Evolutionary conservation across 2,329 filamentous ascomycete genomes (phyloP), one percentile per base, ranked within the genome.

Genomic region (Arthroderma sp.): DNA sequence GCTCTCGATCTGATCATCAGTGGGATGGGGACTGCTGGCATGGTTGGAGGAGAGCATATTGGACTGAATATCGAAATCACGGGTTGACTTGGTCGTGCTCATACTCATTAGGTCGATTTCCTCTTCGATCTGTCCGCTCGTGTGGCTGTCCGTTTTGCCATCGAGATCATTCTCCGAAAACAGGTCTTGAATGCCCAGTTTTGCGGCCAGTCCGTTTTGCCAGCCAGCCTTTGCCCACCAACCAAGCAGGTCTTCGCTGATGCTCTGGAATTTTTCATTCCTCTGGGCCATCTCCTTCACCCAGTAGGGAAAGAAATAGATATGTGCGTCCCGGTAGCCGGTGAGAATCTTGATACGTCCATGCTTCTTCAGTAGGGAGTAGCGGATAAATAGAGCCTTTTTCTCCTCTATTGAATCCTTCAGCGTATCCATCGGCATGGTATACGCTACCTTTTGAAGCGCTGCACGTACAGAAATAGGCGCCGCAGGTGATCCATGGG

Each of bases 211-310:
- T 0, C 88, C 87, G 2, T 81, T 77, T 70, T 97, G 91, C 93
- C 93, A 98, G 56, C 84, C 84, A 0, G 91, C 84, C 70, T 97
- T 97, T 35, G 91, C 88, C 90, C 91, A 95, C 87, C 88, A 95
- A 5, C 91, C 90, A 15, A 97, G 77, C 4, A 96, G 83, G 66
- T 97, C 91, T 70, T 97, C 91, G 33, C 87, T 87, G 52, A 98
- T 84, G 57, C 85, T 94, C 65, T 95, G 88, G 61, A 98, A 82
- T 9, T 81, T 83, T 31, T 91, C 85, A 65, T 96, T 94, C 61
- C 80, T 77, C 58, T 82, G 81, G 43, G 94, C 82, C 70, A 95
- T 87, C 56, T 94, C 85, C 66, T 95, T 81, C 7, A 95, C 81
- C 91, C 93, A 97, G 63, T 83, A 83, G 0, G 93, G 93, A 63